Base-by-base conservation (phyloP, 257 asterid species). In the Vinca minor region DNA sequence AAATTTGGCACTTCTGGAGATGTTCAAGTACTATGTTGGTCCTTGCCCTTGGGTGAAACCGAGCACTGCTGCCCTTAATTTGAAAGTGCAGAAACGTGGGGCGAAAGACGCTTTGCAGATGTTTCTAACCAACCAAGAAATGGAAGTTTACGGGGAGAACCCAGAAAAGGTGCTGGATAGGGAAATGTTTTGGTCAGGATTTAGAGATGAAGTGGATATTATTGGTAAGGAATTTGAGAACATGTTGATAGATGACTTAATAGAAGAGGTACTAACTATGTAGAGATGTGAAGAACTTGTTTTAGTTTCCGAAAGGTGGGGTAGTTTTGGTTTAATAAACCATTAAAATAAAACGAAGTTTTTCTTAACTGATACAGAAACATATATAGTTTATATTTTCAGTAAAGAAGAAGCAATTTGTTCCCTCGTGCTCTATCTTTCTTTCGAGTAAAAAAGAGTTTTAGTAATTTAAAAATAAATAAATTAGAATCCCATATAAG, bases 141-240 rank as follows among this genome's bases (percentile, higher is more conserved):
- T 23, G n/a, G 29, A 31, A 17, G 70, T 59, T 21, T 68, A 38
- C 2, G 59, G 59, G 55, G 86, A 69, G 66, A 59, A 55, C 28
- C 64, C 77, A 2, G 83, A 80, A 35, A 72, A 53, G 28, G 73
- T 34, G 34, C 67, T 85, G 29, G 95, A 85, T 39, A 50, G 59
- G 73, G 95, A 81, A 74, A 83, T 85, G 85, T 69, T 50, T 36
- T 84, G 96, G 96, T 48, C 63, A 25, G 89, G 73, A 35, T 36
- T 46, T 28, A 76, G 64, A 63, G 85, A 74, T 35, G 86, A 75
- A 29, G 73, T 77, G 1, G 83, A 92, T 45, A 55, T 39, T 10
- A 62, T 87, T 66, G 95, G 93, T 56, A 79, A 69, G 68, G 87
- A 80, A 35, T 74, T 93, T 29, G 92, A 84, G 85, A 67, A 69